phyloP scores from a whole-genome alignment of 2,329 filamentous ascomycete species.

The Furcasterigmium furcatum region DNA sequence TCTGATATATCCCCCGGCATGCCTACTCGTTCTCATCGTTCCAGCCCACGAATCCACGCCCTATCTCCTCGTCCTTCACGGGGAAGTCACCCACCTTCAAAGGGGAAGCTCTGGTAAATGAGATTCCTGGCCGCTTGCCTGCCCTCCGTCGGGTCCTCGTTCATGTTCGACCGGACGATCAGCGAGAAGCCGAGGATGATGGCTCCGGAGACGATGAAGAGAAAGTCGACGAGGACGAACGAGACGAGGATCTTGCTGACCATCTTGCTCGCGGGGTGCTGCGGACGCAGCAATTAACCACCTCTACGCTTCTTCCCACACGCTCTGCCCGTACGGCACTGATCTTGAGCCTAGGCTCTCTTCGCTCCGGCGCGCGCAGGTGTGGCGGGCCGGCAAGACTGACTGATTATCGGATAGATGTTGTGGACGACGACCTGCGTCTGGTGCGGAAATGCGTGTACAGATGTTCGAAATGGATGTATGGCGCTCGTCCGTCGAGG shows the following conservation, averaged over 20 bases:
- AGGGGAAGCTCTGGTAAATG: conserved; percentile 50
- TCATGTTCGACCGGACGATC: conserved; percentile 44
- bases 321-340: background rate
- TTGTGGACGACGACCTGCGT: conserved; percentile 33
- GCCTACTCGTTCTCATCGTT: background rate
- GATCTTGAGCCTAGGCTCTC: conserved; percentile 3
- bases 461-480: background rate
- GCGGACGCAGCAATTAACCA: conserved; percentile 14
- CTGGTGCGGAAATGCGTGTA: conserved; percentile 8
- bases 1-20: background rate
- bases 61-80: background rate
- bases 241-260: conserved; percentile 51
- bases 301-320: conserved; percentile 5
- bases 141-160: conserved; percentile 39
- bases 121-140: conserved; percentile 46
- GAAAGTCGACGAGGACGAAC: conserved; percentile 42
- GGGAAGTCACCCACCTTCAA: conserved; percentile 36
- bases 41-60: background rate
- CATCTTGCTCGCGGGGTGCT: conserved; percentile 32
- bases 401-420: background rate
- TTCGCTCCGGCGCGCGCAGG: background rate
- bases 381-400: background rate
- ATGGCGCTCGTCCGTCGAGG: conserved; percentile 5
- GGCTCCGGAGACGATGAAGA: conserved; percentile 52
- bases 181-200: conserved; percentile 54